Evolutionary conservation across 352 stramenopile species (phyloP), one percentile per base, ranked within the genome.

Genomic region (Phytophthora sp.): DNA sequence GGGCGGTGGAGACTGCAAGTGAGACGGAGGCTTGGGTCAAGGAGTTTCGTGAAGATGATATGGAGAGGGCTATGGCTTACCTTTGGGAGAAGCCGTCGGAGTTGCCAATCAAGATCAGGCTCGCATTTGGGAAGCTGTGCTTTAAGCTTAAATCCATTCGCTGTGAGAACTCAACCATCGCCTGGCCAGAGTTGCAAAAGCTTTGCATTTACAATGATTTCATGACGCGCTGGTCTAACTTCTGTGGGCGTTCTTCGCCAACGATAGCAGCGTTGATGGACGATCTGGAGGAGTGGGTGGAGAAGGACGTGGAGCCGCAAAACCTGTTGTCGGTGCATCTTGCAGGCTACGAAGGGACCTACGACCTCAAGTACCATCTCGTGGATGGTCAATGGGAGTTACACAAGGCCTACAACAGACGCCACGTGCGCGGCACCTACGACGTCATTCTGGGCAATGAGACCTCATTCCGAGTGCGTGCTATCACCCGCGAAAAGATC

Each of bases 281-380:
- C 44, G 57, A 73, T 3, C 63, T 84, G 7, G 63, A 80, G 9
- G 44, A 66, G 20, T 59, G 62, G 58, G 62, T 66, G 53, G 55
- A 67, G 49, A 45, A 62, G 39, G 62, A 16, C 0, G 30, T 61
- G 16, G 45, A 58, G 26, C 41, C 38, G 23, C 38, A 31, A 12
- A 68, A 59, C 21, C 21, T 20, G n/a, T 12, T 79, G 21, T 64
- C 65, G 7, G 45, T 79, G n/a, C 65, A 79, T 50, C 16, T 84
- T 44, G 47, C 53, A 23, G 42, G 36, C 12, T 44, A 45, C 5
- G 15, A 52, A 47, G 44, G 47, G 4, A 46, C 41, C 3, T 79
- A 68, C 44, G 57, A 76, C 8, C 24, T 88, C 18, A 88, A 85
- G 57, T 88, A 77, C 30, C 54, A 63, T 39, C 53, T 77, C n/a